Base-by-base conservation (phyloP, 2,329 filamentous ascomycete species). In the Clarireedia hainanense region DNA sequence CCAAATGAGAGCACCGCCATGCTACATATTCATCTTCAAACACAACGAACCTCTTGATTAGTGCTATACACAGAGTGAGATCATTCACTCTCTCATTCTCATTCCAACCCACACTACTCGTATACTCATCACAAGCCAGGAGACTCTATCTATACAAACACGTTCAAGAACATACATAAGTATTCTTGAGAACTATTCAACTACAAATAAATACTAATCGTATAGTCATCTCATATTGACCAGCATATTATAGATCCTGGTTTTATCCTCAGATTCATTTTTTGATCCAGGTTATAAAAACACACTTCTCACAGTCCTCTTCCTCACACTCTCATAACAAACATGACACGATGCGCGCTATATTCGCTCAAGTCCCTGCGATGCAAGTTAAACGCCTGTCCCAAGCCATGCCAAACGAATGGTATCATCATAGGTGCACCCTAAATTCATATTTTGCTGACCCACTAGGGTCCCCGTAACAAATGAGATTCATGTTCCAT, bases 401-500 rank as follows among this genome's bases (percentile, higher is more conserved):
- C 51, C 51, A 37, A 34, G 27, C 42, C 51, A 53, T 40, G 34
- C 50, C 30, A 52, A 52, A 47, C 43, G 34, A 53, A 53, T 27
- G 51, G 42, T 48, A 14, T 15, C 37, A 40, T 40, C 37, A 40
- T 40, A 53, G 30, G 34, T 20, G 30, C 30, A 23, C 17, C 43
- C 14, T 15, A 40, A 40, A 15, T 30, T 34, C 51, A 53, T 53
- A 47, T 53, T 48, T 48, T 53, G 51, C 34, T 48, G 37, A 53
- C 51, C 24, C 47, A 15, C 42, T 34, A 37, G 37, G 34, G 30
- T 53, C 43, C 51, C 39, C 47, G 23, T 45, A 12, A 48, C 24
- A 48, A 53, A 53, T 48, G 43, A 53, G 37, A 53, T 34, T 48
- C 51, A 40, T 53, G 27, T 6, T 53, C 47, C 30, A 53, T 53